Percentiles rank a stretch among this genome's conserved stretches.
Conservation (phyloP, 2,329 filamentous ascomycete genomes). For the Penicillium thymicola region DNA sequence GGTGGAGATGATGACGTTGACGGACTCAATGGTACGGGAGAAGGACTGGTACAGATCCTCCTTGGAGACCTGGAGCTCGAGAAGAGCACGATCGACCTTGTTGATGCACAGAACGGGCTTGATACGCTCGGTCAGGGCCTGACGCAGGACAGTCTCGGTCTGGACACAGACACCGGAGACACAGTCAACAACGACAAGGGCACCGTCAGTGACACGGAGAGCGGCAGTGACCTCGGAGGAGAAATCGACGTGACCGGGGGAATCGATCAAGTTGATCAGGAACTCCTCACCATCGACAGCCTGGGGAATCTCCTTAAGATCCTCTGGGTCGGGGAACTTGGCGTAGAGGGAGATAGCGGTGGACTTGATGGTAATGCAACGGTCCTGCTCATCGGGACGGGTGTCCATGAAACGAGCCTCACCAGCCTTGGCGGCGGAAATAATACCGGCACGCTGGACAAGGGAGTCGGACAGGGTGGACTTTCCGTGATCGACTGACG, state of each 20-base stretch:
- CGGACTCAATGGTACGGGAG: conserved; percentile 98
- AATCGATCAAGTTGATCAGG: conserved; percentile 99
- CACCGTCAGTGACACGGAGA: conserved; percentile 99
- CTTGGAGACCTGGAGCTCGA: conserved; percentile 97
- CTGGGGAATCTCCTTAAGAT: conserved; percentile 89
- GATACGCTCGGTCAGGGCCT: conserved; percentile 99
- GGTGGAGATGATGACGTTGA: conserved; percentile 99
- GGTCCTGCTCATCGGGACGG: conserved; percentile 95
- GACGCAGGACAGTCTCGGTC: conserved; percentile 98
- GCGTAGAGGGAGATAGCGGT: conserved; percentile 99
- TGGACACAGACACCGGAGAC: conserved; percentile 99
- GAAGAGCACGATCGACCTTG: conserved; percentile 99
- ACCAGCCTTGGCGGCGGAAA: conserved; percentile 95
- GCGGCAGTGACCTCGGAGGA: conserved; percentile 99
- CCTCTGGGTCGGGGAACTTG: conserved; percentile 73
- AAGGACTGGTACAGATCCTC: conserved; percentile 99
- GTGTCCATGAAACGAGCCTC: conserved; percentile 96
- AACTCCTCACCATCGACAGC: conserved; percentile 91
- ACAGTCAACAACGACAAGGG: conserved; percentile 98
- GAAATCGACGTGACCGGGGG: conserved; percentile 99
- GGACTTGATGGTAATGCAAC: conserved; percentile 99
- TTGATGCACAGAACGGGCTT: conserved; percentile 99
- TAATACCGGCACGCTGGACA: conserved; percentile 98
- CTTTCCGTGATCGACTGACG: conserved; percentile 93
- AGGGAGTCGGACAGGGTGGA: conserved; percentile 99